These are phyloP conservation scores for Rugosomyces carneus DNA, from an alignment of 1,284 basidiomycete genomes.

Conservation along the genomic window DNA sequence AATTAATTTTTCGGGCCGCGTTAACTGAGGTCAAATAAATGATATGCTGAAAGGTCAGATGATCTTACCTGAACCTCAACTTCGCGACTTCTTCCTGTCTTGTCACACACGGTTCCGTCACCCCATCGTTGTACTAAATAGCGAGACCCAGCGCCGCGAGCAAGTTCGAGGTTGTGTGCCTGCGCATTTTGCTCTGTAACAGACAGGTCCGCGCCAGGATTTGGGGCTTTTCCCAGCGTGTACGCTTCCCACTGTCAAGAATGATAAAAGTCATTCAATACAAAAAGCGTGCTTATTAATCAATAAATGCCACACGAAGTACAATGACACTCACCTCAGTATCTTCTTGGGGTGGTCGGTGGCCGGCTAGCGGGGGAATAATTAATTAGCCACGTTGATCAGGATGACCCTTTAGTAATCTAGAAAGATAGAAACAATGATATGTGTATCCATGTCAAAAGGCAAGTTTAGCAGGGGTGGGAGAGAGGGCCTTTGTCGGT, in stretches of 20 bases:
- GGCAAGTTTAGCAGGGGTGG: neutral
- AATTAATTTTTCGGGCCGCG: conserved; percentile 3
- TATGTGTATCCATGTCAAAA: neutral
- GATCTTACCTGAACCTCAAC: conserved; percentile 81
- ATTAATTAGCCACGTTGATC: conserved; percentile 13
- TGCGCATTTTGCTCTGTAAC: conserved; percentile 59
- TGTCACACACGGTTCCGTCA: conserved; percentile 88
- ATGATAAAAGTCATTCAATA: conserved; percentile 14
- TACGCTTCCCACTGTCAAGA: conserved; percentile 69
- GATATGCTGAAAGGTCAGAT: conserved; percentile 5
- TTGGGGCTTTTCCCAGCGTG: conserved; percentile 69
- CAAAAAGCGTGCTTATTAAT: conserved; percentile 2
- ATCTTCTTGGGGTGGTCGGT: conserved; percentile 78
- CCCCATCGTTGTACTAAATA: conserved; percentile 91
- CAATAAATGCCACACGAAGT: conserved; percentile 1
- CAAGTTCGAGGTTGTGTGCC: conserved; percentile 65
- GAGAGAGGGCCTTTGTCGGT: neutral
- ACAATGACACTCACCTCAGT: conserved; percentile 45
- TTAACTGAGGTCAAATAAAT: neutral
- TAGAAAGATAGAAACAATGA: neutral
- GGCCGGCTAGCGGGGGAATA: conserved; percentile 41
- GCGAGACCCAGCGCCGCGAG: conserved; percentile 69
- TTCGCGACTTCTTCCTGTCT: conserved; percentile 77
- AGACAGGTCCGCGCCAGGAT: conserved; percentile 59
- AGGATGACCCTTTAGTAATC: conserved; percentile 3